Evolutionary conservation across 345 rosid genomes (phyloP), one percentile per base, ranked within the genome.

Genomic region (Nasturtium officinale): DNA sequence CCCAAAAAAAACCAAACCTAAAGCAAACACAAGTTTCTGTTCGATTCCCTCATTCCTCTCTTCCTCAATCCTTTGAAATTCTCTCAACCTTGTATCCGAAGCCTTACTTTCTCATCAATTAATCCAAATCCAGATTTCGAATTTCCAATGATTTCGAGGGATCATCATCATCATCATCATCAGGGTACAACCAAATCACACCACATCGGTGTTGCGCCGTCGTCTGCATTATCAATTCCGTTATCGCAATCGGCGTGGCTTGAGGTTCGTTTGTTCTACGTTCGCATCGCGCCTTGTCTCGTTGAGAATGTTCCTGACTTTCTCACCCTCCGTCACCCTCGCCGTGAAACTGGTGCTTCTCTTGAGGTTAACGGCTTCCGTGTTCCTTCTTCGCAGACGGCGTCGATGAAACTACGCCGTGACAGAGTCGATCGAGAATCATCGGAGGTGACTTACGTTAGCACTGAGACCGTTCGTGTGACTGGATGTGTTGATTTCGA

Each of bases 231-330:
- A 1, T 28, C 73, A n/a, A 40, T 50, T 21, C 55, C 73, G 50
- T 51, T 77, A 2, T 61, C 81, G 5, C 77, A 63, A 65, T 79
- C 90, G 9, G 78, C 86, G 15, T 86, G 95, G 93, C 87, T 92
- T n/a, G 98, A 92, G 82, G 87, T 89, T 76, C 86, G 97, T 57
- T 78, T 92, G 64, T 90, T 90, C 77, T 93, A 93, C 69, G 96
- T 90, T 2, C 86, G 98, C 15, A 79, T 90, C 70, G 62, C 91
- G 9, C 89, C 92, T 5, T 88, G 89, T 75, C 76, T 77, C 9
- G 72, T 83, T 45, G 87, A 83, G 26, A 72, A 74, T 61, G 94
- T 88, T 26, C 94, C 97, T 6, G 87, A 85, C 28, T 87, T 62
- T 71, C 90, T 94, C 21, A 88, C 77, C 30, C 91, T 91, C 60